Base-by-base conservation (phyloP, 257 asterid genomes). In the Solanum habrochaites region DNA sequence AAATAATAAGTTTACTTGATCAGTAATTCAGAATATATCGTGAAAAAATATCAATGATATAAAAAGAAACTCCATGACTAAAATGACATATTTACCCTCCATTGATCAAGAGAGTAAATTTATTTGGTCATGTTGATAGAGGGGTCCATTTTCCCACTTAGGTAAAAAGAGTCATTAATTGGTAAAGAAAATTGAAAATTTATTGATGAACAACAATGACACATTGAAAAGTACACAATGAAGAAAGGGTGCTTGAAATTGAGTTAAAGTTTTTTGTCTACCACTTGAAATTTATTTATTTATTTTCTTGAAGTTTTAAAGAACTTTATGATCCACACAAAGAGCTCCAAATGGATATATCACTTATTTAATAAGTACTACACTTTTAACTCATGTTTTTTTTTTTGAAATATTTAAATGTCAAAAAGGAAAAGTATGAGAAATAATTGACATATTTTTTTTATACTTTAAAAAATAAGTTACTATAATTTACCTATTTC, bases 401-500 rank as follows among this genome's bases (percentile, higher is more conserved):
- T 52, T 43, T 43, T 27, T 9, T 71, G 52, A 78, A 47, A 80
- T 80, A 47, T 80, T 47, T 18, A 80, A 80, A 80, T 47, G 43
- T 10, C 14, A 60, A 80, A 45, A 49, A 20, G 52, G 43, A 81
- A 81, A 81, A 31, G 85, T 31, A 81, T 31, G 31, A 49, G 69
- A 81, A 81, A 47, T 56, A 81, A 27, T 47, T 78, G 45, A 12
- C 45, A 29, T 81, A 20, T 9, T 60, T 43, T 52, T 43, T 49
- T 58, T 66, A 16, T 74, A 23, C 64, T 23, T 35, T 14, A 7
- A 27, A 58, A 58, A 20, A 74, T 69, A 71, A 62, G 70, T 64
- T n/a, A 62, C 20, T 62, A 35, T 37, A 40, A 75, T 2, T 18
- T 2, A 95, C 99, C 98, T 96, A 92, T 97, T 95, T 81, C 99